Evolutionary conservation across 495 filamentous ascomycete genomes (phyloP).

Genomic region (Trichoderma orchidacearum): DNA sequence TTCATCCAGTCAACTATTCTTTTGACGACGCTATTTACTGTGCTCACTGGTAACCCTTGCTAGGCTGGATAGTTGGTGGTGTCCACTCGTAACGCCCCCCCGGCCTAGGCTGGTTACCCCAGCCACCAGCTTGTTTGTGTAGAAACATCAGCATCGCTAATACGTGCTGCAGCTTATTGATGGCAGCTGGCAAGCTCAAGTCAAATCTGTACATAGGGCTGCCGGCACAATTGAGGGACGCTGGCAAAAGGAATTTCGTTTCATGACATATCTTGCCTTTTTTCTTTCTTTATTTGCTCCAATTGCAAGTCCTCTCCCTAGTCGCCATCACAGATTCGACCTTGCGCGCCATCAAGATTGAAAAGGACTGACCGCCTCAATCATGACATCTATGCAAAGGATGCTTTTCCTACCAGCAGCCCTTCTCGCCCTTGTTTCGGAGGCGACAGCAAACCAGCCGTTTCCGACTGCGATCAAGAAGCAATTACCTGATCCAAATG

Average conservation of each 20-base stretch:
- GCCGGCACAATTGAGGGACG: too few relatives aligned
- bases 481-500: slow-evolving; percentile 68
- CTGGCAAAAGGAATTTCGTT: too few relatives aligned
- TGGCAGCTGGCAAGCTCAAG: too few relatives aligned
- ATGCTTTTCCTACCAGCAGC: slow-evolving; percentile 24
- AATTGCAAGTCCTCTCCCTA: not conserved
- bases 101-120: not conserved
- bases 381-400: not conserved
- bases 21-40: too few relatives aligned
- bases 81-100: too few relatives aligned
- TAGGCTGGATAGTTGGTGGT: too few relatives aligned
- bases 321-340: not conserved
- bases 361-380: not conserved
- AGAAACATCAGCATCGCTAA: not conserved
- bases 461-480: slow-evolving; percentile 39
- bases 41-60: too few relatives aligned
- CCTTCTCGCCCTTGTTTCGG: slow-evolving; percentile 19
- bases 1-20: too few relatives aligned
- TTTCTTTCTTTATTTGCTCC: not conserved
- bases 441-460: not conserved
- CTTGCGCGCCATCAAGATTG: not conserved
- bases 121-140: slow-evolving; percentile 5
- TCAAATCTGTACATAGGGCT: too few relatives aligned
- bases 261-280: too few relatives aligned
- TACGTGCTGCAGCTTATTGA: too few relatives aligned